Evolutionary conservation across 768 basidiomycete species (phyloP).

Genomic region (Boletus tomentosulus): DNA sequence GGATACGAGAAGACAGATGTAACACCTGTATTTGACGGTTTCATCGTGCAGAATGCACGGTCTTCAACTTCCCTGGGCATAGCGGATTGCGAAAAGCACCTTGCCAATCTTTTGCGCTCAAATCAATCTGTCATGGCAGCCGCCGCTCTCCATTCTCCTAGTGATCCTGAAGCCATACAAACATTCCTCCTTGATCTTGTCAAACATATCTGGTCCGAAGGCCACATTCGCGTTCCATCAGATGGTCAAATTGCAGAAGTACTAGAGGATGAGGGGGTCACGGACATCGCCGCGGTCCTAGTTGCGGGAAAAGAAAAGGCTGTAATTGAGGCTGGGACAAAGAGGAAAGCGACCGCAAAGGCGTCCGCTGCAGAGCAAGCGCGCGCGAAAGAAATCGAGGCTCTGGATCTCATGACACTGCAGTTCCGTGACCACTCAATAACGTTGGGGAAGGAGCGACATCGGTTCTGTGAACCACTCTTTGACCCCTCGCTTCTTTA

Average conservation of each 20-base stretch:
- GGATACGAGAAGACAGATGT: constrained; percentile 73
- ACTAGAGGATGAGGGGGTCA: constrained; percentile 78
- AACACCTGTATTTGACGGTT: constrained; percentile 71
- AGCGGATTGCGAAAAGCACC: constrained; percentile 68
- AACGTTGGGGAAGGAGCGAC: constrained; percentile 82
- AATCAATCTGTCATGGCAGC: constrained; percentile 62
- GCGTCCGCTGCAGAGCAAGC: constrained; percentile 77
- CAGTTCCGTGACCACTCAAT: constrained; percentile 68
- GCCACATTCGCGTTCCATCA: constrained; percentile 67
- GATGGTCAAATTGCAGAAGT: constrained; percentile 61
- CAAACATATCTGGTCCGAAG: constrained; percentile 57
- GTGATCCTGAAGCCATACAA: constrained; percentile 45
- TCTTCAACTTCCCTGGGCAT: constrained; percentile 62
- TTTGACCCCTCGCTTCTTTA: constrained; percentile 67
- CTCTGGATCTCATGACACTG: constrained; percentile 74
- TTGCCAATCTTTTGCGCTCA: constrained; percentile 65
- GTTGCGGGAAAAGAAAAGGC: constrained; percentile 90
- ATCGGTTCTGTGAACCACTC: constrained; percentile 87
- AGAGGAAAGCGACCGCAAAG: constrained; percentile 67
- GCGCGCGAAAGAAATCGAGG: constrained; percentile 77
- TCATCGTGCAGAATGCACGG: constrained; percentile 51
- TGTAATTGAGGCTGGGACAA: constrained; percentile 80
- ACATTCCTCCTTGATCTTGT: constrained; percentile 59
- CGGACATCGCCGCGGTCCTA: constrained; percentile 86
- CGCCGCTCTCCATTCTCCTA: constrained; percentile 49